A percentile compares a stretch with the other conserved stretches of the same genome.
Evolutionary conservation across 768 basidiomycete species (phyloP).

Genomic region (Leccinum olivaceopallidum): DNA sequence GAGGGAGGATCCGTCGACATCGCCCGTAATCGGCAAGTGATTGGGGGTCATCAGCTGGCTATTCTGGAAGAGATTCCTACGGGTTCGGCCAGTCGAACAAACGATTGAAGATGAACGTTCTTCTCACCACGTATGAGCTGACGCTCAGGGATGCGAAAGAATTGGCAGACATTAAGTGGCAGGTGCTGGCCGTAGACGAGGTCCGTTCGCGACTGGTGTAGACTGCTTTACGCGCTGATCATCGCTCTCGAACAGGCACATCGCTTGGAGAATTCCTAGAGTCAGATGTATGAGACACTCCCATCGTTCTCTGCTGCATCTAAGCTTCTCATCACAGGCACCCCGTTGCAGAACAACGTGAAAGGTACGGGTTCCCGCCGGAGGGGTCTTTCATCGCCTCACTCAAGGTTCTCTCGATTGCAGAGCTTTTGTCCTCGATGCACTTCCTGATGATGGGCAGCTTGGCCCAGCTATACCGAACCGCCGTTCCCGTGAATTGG

Average conservation of each 20-base stretch:
- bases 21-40: slow-evolving; percentile 68
- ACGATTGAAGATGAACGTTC: slow-evolving; percentile 94
- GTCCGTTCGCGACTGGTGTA: slow-evolving; percentile 39
- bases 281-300: slow-evolving; percentile 88
- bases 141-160: slow-evolving; percentile 88
- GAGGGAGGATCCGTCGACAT: slow-evolving; percentile 85
- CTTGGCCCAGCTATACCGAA: slow-evolving; percentile 50
- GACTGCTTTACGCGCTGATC: slow-evolving; percentile 14
- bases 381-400: too few species aligned
- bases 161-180: slow-evolving; percentile 95
- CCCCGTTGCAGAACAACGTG: too few species aligned
- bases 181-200: slow-evolving; percentile 94
- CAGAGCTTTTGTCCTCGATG: too few species aligned
- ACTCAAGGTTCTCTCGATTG: too few species aligned
- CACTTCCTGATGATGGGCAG: slow-evolving; percentile 35
- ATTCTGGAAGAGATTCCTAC: slow-evolving; percentile 47
- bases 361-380: too few species aligned
- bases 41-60: slow-evolving; percentile 76
- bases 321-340: too few species aligned
- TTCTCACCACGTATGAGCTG: slow-evolving; percentile 96
- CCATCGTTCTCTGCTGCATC: too few species aligned
- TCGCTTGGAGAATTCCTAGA: slow-evolving; percentile 96
- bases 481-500: slow-evolving; percentile 50
- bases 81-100: slow-evolving; percentile 65
- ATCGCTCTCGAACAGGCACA: slow-evolving; percentile 63